Evolutionary conservation across 805 yeast genomes (phyloP).

Genomic region (Dipodascus geniculatus): DNA sequence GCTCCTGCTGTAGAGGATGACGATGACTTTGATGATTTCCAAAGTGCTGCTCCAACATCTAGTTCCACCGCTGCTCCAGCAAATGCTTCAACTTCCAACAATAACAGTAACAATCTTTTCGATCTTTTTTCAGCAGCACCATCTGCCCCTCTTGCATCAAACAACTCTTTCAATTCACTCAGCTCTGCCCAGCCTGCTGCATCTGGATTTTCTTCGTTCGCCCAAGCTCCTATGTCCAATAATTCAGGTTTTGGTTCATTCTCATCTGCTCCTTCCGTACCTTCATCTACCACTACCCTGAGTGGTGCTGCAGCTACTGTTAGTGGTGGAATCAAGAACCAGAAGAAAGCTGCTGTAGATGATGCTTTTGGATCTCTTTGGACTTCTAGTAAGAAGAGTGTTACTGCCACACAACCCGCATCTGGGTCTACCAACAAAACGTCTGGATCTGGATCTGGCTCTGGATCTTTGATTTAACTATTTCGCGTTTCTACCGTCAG

Average conservation of each 20-base stretch:
- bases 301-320: conserved; percentile 12
- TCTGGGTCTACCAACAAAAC: background rate
- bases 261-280: conserved; percentile 7
- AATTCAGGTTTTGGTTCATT: conserved; percentile 9
- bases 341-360: conserved; percentile 14
- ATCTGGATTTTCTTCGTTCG: conserved; percentile 7
- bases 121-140: conserved; percentile 14
- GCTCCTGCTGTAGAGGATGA: conserved; percentile 28
- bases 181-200: conserved; percentile 8
- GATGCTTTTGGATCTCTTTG: conserved; percentile 32
- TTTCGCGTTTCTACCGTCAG: too few species aligned
- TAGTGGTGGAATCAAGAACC: conserved; percentile 2
- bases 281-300: conserved; percentile 7
- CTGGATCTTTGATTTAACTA: conserved; percentile 1
- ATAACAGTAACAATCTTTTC: conserved; percentile 10
- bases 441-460: background rate
- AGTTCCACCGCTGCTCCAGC: conserved; percentile 12
- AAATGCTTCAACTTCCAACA: conserved; percentile 18
- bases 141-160: conserved; percentile 5
- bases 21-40: conserved; percentile 56
- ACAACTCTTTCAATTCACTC: conserved; percentile 10
- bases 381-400: conserved; percentile 18
- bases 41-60: conserved; percentile 39
- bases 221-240: conserved; percentile 7
- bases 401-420: background rate